Conservation (phyloP, 73 alveolate species). For the Symbiodinium natans region DNA sequence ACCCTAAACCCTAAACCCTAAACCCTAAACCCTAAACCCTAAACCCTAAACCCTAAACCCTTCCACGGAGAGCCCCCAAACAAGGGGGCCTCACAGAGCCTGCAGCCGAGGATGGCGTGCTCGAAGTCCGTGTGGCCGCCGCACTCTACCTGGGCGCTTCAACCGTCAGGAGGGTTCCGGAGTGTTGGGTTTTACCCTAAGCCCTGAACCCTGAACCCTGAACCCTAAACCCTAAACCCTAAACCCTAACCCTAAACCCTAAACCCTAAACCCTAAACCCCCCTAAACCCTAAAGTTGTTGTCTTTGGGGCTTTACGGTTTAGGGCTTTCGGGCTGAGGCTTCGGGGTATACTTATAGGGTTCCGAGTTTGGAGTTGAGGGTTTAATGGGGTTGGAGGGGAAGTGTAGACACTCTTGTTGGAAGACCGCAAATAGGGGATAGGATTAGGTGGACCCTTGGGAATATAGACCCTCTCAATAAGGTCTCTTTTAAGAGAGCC, state of each 20-base stretch:
- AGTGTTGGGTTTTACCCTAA: too few relatives aligned
- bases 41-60: too few relatives aligned
- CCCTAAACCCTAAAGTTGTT: not conserved
- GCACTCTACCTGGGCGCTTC: not conserved
- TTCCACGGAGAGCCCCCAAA: not conserved
- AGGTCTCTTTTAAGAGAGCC: too few relatives aligned
- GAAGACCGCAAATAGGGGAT: too few relatives aligned
- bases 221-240: not conserved
- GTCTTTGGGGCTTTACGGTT: too few relatives aligned
- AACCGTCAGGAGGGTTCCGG: too few relatives aligned
- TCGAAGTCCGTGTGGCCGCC: not conserved
- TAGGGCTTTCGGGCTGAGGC: too few relatives aligned
- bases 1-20: not conserved
- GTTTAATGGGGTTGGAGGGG: too few relatives aligned
- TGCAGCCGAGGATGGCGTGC: not conserved
- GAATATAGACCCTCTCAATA: too few relatives aligned
- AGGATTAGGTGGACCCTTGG: too few relatives aligned
- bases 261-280: not conserved
- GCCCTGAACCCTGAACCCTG: not conserved
- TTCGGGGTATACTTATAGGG: not conserved
- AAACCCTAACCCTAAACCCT: not conserved
- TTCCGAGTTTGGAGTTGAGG: not conserved
- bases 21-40: not conserved
- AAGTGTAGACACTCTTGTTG: too few relatives aligned
- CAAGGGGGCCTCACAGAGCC: not conserved